Evolutionary conservation across 495 filamentous ascomycete genomes (phyloP).

Genomic region (Pyrenopolyporus hunteri): DNA sequence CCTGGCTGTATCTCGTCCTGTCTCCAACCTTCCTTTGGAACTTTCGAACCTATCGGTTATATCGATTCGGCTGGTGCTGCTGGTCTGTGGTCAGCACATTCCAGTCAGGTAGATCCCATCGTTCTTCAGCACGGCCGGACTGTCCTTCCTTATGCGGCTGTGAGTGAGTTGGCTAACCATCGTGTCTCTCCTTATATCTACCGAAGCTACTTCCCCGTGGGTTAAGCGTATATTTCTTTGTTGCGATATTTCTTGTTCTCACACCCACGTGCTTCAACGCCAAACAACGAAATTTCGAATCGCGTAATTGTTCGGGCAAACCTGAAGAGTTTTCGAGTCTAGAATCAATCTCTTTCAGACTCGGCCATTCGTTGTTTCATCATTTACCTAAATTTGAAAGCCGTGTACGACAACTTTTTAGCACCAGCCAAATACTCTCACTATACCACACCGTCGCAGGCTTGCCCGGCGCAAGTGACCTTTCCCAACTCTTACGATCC

Average conservation of each 20-base stretch:
- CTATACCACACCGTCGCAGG: neutral
- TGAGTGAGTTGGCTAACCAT: conserved; percentile 2
- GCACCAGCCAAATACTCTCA: neutral
- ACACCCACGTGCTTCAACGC: neutral
- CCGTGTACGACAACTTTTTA: neutral
- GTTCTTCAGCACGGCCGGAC: conserved; percentile 6
- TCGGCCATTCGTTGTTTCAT: conserved; percentile 11
- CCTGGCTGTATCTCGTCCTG: neutral
- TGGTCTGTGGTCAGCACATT: conserved; percentile 4
- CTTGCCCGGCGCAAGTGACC: conserved; percentile 41
- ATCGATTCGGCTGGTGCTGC: conserved; percentile 10
- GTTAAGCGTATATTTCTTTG: conserved; percentile 6
- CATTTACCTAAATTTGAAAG: conserved; percentile 26
- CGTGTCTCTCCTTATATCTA: conserved; percentile 20
- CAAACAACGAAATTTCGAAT: conserved; percentile 21
- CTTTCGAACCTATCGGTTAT: conserved; percentile 12
- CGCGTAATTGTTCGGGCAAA: conserved; percentile 19
- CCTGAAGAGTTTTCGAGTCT: conserved; percentile 7
- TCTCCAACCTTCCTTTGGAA: conserved; percentile 22
- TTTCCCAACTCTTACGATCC: neutral
- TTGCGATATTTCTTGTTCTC: conserved; percentile 21
- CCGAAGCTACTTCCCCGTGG: neutral
- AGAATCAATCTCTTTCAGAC: conserved; percentile 15
- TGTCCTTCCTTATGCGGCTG: conserved; percentile 41
- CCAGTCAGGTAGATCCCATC: conserved; percentile 17